Evolutionary conservation across 768 basidiomycete genomes (phyloP).

Genomic region (Rhodotorula paludigena): DNA sequence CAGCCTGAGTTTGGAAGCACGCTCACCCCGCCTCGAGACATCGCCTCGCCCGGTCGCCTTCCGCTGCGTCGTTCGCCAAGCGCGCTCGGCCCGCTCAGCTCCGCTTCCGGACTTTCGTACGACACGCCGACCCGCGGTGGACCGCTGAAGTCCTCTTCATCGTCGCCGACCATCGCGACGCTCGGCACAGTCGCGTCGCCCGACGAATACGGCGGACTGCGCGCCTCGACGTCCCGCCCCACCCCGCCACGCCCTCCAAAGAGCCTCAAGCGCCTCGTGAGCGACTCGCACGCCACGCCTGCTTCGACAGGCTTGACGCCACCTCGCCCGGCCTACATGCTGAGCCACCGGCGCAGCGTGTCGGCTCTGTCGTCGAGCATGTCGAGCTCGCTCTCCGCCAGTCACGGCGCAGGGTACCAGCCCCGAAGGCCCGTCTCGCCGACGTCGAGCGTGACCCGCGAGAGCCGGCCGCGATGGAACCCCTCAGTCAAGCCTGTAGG

Average conservation of each 20-base stretch:
- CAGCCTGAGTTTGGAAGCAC: slow-evolving; percentile 5
- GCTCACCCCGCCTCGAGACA: slow-evolving; percentile 15
- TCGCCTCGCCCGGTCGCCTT: not conserved
- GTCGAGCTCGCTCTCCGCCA: not conserved
- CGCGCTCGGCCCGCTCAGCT: not conserved
- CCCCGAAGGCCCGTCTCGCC: slow-evolving; percentile 9
- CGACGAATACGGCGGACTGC: not conserved
- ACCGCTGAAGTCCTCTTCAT: not conserved
- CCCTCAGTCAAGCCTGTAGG: slow-evolving; percentile 1
- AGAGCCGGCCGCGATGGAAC: slow-evolving; percentile 33
- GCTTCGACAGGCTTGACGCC: not conserved
- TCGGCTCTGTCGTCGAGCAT: not conserved
- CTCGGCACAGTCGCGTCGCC: not conserved
- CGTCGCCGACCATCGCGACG: not conserved
- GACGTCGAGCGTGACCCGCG: not conserved
- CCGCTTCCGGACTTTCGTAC: not conserved
- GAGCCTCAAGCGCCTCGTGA: slow-evolving; percentile 14
- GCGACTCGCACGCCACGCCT: not conserved
- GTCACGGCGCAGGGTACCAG: not conserved
- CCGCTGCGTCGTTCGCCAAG: slow-evolving; percentile 16
- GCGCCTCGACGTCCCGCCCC: not conserved
- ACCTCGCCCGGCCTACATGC: slow-evolving; percentile 2
- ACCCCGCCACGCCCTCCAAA: slow-evolving; percentile 29
- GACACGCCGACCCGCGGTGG: not conserved
- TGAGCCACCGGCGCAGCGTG: slow-evolving; percentile 5